phyloP scores from a whole-genome alignment of 1,284 basidiomycete species.

The Vanrija sp. region DNA sequence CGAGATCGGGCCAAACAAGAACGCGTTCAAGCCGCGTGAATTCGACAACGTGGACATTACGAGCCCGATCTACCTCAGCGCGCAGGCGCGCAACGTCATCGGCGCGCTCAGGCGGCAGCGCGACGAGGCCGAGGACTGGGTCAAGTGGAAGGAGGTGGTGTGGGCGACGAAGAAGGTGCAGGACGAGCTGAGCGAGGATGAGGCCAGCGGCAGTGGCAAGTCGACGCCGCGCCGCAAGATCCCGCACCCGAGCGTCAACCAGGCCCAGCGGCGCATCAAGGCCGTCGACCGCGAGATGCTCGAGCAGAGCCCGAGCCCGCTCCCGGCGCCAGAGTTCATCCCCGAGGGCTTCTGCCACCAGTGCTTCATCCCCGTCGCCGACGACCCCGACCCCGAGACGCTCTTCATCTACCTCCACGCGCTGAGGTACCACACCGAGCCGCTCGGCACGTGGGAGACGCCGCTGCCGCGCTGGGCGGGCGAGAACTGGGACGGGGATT shows the following conservation, averaged over 20 bases:
- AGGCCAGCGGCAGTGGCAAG: not conserved
- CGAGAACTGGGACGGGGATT: slow-evolving; percentile 48
- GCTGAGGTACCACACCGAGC: slow-evolving; percentile 63
- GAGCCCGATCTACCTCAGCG: slow-evolving; percentile 77
- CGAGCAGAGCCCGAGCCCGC: slow-evolving; percentile 21
- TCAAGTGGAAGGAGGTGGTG: slow-evolving; percentile 51
- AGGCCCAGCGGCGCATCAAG: slow-evolving; percentile 6
- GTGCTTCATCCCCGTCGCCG: slow-evolving; percentile 83
- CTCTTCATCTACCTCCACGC: slow-evolving; percentile 94
- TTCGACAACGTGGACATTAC: slow-evolving; percentile 71
- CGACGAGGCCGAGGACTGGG: slow-evolving; percentile 91
- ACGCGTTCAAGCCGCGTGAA: slow-evolving; percentile 17
- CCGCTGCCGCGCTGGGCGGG: slow-evolving; percentile 49
- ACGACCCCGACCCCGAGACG: slow-evolving; percentile 82
- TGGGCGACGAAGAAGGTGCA: slow-evolving; percentile 35
- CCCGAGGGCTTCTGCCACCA: slow-evolving; percentile 61
- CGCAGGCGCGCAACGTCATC: slow-evolving; percentile 78
- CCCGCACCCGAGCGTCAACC: slow-evolving; percentile 18
- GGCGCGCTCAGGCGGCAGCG: slow-evolving; percentile 80
- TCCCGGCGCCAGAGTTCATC: slow-evolving; percentile 49
- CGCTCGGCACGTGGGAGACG: slow-evolving; percentile 45
- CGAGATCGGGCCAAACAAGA: slow-evolving; percentile 22
- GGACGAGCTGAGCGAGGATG: slow-evolving; percentile 16
- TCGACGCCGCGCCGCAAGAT: slow-evolving; percentile 3
- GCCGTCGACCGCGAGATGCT: slow-evolving; percentile 21